A percentile compares a stretch with the other conserved stretches of the same genome.
Conservation (phyloP, 768 basidiomycete genomes). For the Neoboletus subvelutipes region DNA sequence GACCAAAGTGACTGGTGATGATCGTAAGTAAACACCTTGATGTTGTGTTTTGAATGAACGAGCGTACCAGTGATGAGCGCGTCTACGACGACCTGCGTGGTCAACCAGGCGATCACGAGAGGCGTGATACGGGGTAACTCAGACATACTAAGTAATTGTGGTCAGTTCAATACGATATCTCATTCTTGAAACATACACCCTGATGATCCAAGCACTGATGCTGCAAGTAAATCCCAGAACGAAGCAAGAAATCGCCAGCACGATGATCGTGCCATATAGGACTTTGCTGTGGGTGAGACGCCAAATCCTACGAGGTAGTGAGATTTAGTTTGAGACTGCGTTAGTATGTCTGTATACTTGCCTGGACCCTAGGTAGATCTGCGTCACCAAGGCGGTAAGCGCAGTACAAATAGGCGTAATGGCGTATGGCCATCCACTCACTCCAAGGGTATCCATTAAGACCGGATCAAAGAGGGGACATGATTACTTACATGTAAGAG, state of each 20-base stretch:
- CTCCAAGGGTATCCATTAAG: slow-evolving; percentile 23
- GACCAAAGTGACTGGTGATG: slow-evolving; percentile 19
- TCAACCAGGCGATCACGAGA: slow-evolving; percentile 47
- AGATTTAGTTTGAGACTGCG: background rate
- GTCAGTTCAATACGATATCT: background rate
- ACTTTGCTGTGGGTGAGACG: slow-evolving; percentile 11
- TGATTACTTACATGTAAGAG: slow-evolving; percentile 1
- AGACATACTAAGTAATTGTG: slow-evolving; percentile 32
- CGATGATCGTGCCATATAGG: slow-evolving; percentile 37
- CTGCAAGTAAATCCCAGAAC: slow-evolving; percentile 45
- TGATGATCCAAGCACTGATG: slow-evolving; percentile 42
- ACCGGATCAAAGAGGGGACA: background rate
- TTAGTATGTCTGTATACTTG: slow-evolving; percentile 16
- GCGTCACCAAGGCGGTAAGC: slow-evolving; percentile 48
- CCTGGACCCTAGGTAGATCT: slow-evolving; percentile 49
- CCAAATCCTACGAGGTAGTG: slow-evolving; percentile 11
- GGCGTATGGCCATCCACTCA: slow-evolving; percentile 46
- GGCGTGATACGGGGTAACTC: slow-evolving; percentile 42
- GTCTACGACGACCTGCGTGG: slow-evolving; percentile 45
- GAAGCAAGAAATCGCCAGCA: slow-evolving; percentile 40
- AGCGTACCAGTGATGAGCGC: slow-evolving; percentile 42
- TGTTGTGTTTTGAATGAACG: background rate
- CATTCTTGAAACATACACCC: slow-evolving; percentile 32
- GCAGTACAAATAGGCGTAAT: slow-evolving; percentile 49
- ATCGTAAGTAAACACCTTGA: background rate